phyloP scores from a whole-genome alignment of 108 stramenopile genomes.

The Nannochloropsis oceanica region DNA sequence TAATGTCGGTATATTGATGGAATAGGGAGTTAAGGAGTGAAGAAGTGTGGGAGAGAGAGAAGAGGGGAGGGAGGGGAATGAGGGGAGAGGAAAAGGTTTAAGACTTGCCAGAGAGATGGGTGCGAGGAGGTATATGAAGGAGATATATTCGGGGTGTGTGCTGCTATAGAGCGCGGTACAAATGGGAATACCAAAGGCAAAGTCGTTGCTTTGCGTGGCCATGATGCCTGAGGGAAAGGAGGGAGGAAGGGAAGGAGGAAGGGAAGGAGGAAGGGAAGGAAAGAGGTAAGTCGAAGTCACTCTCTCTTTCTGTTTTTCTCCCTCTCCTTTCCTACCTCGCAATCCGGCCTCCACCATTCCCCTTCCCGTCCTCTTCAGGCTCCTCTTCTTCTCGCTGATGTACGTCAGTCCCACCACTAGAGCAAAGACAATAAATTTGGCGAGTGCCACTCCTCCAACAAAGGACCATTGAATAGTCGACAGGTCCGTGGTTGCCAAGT shows the following conservation, averaged over 20 bases:
- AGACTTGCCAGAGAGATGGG: not conserved
- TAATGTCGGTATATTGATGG: not conserved
- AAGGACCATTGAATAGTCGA: not conserved
- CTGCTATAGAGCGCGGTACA: not conserved
- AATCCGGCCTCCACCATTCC: not conserved
- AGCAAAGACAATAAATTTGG: not conserved
- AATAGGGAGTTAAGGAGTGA: not conserved
- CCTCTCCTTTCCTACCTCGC: not conserved
- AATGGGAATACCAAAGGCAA: not conserved
- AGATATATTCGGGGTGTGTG: not conserved
- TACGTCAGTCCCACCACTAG: not conserved
- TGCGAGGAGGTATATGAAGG: not conserved
- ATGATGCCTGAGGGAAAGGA: not conserved
- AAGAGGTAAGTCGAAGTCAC: not conserved
- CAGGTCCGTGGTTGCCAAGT: not conserved
- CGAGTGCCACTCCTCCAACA: not conserved
- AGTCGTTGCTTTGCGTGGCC: not conserved
- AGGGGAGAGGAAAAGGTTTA: not conserved
- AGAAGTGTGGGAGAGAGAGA: not conserved
- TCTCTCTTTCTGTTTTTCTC: not conserved
- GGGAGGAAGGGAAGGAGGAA: not conserved
- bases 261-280: not conserved
- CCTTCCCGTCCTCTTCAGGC: not conserved
- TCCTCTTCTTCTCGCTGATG: not conserved
- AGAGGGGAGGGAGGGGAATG: not conserved